Percentiles rank a stretch among this genome's conserved stretches.
phyloP scores from a whole-genome alignment of 345 rosid genomes.

The Carallia brachiata region DNA sequence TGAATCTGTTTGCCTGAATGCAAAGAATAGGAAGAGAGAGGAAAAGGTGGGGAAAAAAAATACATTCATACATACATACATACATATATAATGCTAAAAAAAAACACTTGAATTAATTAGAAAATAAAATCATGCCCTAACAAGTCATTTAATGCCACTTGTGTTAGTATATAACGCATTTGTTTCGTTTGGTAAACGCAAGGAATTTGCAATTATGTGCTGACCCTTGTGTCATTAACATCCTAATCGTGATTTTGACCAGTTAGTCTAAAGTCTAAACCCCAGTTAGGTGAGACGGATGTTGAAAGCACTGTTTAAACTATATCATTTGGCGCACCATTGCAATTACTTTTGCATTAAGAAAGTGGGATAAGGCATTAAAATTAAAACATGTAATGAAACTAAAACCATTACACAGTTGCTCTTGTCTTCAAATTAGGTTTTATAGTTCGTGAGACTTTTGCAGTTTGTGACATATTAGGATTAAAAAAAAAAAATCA shows the following conservation, averaged over 20 bases:
- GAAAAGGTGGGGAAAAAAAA: no score
- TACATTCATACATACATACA: no score
- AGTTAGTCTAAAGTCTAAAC: background rate
- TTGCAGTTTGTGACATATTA: no score
- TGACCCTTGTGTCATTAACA: constrained; percentile 5
- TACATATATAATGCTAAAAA: background rate
- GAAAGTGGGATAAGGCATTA: background rate
- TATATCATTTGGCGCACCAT: constrained; percentile 7
- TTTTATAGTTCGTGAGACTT: no score
- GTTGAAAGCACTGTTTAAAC: constrained; percentile 30
- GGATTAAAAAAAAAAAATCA: no score
- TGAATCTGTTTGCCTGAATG: constrained; percentile 20
- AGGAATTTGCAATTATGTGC: background rate
- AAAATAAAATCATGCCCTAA: no score
- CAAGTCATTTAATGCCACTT: no score
- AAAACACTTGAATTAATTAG: no score
- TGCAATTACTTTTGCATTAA: constrained; percentile 16
- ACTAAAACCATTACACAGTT: no score
- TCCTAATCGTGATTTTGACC: constrained; percentile 23
- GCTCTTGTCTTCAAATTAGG: no score
- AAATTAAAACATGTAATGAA: no score
- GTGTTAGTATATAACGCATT: no score
- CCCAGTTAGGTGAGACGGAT: constrained; percentile 31
- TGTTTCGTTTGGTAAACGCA: background rate
- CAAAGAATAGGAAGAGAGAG: constrained; percentile 13